A percentile compares a stretch with the other conserved stretches of the same genome.
phyloP scores from a whole-genome alignment of 2,329 filamentous ascomycete genomes.

The Colletotrichum spaethianum region DNA sequence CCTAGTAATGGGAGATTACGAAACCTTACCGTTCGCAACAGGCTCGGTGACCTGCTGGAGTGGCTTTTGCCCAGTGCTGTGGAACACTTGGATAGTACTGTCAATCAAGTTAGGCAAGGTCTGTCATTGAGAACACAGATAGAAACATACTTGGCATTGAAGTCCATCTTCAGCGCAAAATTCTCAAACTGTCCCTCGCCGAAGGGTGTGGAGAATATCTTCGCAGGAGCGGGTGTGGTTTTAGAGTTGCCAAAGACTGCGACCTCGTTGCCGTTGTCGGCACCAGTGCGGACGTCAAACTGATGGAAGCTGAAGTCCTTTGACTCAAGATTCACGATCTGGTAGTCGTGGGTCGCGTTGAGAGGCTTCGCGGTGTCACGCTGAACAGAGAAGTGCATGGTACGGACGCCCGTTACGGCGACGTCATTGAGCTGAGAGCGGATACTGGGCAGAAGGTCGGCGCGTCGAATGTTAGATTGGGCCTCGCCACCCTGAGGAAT shows the following conservation, averaged over 20 bases:
- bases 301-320: conserved; percentile 40
- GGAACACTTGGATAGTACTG: conserved; percentile 56
- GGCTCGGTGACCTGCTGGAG: conserved; percentile 55
- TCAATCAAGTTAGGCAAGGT: not conserved
- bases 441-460: conserved; percentile 59
- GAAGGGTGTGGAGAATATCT: conserved; percentile 41
- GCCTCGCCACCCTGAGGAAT: conserved; percentile 49
- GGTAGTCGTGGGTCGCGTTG: conserved; percentile 63
- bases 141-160: conserved; percentile 24
- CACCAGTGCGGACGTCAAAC: conserved; percentile 44
- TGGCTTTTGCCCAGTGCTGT: conserved; percentile 54
- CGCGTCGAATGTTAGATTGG: conserved; percentile 61
- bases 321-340: conserved; percentile 46
- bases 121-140: conserved; percentile 33
- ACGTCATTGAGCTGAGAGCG: conserved; percentile 53
- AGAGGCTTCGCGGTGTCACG: conserved; percentile 56
- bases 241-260: conserved; percentile 41
- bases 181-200: conserved; percentile 39
- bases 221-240: conserved; percentile 14
- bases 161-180: conserved; percentile 41
- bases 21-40: conserved; percentile 51
- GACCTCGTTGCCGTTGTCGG: conserved; percentile 54
- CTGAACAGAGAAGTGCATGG: conserved; percentile 62
- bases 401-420: conserved; percentile 58
- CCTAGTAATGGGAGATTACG: not conserved